Percentiles rank a stretch among this genome's conserved stretches.
Conservation (phyloP, 2,329 filamentous ascomycete genomes). For the Talaromyces sp. region DNA sequence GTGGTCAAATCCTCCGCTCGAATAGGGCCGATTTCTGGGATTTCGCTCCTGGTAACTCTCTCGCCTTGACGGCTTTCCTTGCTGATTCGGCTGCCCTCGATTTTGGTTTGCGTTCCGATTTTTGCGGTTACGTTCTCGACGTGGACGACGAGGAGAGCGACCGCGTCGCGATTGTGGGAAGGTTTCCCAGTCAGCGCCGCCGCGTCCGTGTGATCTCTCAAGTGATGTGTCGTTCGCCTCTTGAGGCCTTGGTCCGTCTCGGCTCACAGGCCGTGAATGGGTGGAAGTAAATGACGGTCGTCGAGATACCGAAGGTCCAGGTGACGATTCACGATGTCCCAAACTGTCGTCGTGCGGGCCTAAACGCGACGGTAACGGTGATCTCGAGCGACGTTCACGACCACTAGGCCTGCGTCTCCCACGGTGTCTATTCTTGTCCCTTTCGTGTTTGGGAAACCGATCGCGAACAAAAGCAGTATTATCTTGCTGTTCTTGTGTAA, state of each 20-base stretch:
- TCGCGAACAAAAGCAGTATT: slow-evolving; percentile 40
- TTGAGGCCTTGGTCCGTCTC: slow-evolving; percentile 25
- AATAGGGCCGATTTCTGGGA: slow-evolving; percentile 29
- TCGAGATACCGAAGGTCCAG: slow-evolving; percentile 22
- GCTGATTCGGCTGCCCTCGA: slow-evolving; percentile 37
- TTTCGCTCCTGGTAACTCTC: slow-evolving; percentile 30
- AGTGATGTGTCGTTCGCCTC: slow-evolving; percentile 22
- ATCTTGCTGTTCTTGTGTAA: slow-evolving; percentile 42
- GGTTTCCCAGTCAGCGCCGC: slow-evolving; percentile 33
- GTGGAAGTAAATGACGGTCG: slow-evolving; percentile 26
- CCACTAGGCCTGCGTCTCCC: slow-evolving; percentile 32
- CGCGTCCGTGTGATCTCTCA: slow-evolving; percentile 31
- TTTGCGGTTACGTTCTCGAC: slow-evolving; percentile 28
- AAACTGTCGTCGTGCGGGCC: slow-evolving; percentile 32
- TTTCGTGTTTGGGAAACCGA: slow-evolving; percentile 32
- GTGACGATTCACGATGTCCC: slow-evolving; percentile 32
- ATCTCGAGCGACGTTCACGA: slow-evolving; percentile 43
- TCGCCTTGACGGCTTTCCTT: slow-evolving; percentile 37
- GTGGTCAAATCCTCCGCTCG: slow-evolving; percentile 30
- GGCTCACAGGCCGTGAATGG: slow-evolving; percentile 22
- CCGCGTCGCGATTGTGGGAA: slow-evolving; percentile 42
- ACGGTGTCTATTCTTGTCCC: slow-evolving; percentile 21
- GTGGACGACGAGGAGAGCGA: slow-evolving; percentile 38
- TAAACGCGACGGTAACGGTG: slow-evolving; percentile 38
- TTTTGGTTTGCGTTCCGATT: slow-evolving; percentile 34